phyloP scores from a whole-genome alignment of 2,329 filamentous ascomycete genomes.

The Phaeophleospora eucalypticola region DNA sequence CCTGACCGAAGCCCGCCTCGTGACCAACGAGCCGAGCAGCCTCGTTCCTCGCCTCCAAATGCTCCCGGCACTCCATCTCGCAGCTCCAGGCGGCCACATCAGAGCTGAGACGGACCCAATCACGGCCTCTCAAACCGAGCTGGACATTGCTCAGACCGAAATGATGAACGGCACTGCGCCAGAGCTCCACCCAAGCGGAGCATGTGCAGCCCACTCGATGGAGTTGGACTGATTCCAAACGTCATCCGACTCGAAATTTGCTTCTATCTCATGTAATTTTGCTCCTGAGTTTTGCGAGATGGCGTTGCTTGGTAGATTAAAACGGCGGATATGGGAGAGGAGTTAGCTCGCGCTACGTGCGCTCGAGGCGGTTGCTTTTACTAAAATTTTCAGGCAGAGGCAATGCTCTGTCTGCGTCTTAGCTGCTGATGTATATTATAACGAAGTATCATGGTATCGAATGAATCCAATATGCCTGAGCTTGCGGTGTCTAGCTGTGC shows the following conservation, averaged over 20 bases:
- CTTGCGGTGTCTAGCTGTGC: no score
- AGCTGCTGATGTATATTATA: constrained; percentile 13
- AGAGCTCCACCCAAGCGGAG: constrained; percentile 17
- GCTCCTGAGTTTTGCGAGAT: constrained; percentile 5
- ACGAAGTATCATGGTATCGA: constrained; percentile 6
- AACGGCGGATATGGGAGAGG: constrained; percentile 4
- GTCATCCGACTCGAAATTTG: background rate
- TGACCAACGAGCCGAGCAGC: constrained; percentile 34
- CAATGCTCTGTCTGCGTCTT: background rate
- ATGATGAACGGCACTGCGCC: constrained; percentile 9
- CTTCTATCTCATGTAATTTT: constrained; percentile 8
- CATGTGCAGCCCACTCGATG: constrained; percentile 32
- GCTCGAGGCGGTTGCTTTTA: constrained; percentile 14
- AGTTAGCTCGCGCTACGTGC: constrained; percentile 14
- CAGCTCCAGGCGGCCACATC: constrained; percentile 31
- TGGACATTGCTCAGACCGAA: constrained; percentile 17
- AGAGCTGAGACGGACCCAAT: constrained; percentile 29
- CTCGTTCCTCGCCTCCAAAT: constrained; percentile 33
- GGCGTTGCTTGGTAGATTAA: constrained; percentile 8
- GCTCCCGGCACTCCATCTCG: constrained; percentile 32
- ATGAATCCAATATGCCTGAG: background rate
- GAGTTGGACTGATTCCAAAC: constrained; percentile 31
- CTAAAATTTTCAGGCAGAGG: background rate
- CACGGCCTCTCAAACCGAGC: constrained; percentile 25
- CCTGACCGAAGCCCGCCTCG: constrained; percentile 45